Evolutionary conservation across 1,284 basidiomycete species (phyloP).

Genomic region (Trichosporon sp.): DNA sequence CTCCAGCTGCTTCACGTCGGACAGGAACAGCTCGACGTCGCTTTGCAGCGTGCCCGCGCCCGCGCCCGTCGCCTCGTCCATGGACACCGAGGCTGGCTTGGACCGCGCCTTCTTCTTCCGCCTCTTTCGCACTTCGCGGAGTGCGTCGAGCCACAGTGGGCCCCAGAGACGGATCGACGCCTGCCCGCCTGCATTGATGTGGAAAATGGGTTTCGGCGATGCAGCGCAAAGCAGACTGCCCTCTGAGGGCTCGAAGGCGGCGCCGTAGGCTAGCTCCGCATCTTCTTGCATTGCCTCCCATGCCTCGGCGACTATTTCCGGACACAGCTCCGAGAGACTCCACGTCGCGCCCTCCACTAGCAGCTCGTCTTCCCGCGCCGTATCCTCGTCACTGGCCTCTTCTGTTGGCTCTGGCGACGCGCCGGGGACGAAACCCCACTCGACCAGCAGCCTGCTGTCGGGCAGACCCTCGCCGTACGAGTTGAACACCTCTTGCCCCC

Average conservation of each 20-base stretch:
- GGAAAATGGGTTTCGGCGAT: slow-evolving; percentile 11
- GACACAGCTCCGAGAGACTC: slow-evolving; percentile 23
- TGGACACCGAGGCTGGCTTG: background rate
- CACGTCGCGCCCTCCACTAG: slow-evolving; percentile 31
- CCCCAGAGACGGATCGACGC: slow-evolving; percentile 22
- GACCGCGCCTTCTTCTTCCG: background rate
- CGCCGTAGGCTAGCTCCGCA: background rate
- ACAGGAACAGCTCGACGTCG: background rate
- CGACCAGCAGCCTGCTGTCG: slow-evolving; percentile 63
- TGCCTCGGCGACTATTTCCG: slow-evolving; percentile 12
- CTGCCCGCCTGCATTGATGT: slow-evolving; percentile 25
- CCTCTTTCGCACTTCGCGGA: background rate
- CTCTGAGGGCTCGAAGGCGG: background rate
- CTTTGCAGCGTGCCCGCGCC: too few relatives aligned
- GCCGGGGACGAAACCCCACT: slow-evolving; percentile 61
- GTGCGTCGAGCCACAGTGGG: slow-evolving; percentile 10
- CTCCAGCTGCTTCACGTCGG: slow-evolving; percentile 7
- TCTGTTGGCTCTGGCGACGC: slow-evolving; percentile 1
- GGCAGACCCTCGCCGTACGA: slow-evolving; percentile 68
- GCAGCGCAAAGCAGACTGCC: slow-evolving; percentile 10
- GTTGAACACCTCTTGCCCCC: slow-evolving; percentile 69
- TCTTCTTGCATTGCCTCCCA: slow-evolving; percentile 1
- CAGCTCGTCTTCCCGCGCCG: background rate
- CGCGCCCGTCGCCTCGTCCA: background rate
- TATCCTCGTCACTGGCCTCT: background rate